A percentile compares a stretch with the other conserved stretches of the same genome.
Conservation (phyloP, 2,329 filamentous ascomycete species). For the Conoideocrella luteorostrata region DNA sequence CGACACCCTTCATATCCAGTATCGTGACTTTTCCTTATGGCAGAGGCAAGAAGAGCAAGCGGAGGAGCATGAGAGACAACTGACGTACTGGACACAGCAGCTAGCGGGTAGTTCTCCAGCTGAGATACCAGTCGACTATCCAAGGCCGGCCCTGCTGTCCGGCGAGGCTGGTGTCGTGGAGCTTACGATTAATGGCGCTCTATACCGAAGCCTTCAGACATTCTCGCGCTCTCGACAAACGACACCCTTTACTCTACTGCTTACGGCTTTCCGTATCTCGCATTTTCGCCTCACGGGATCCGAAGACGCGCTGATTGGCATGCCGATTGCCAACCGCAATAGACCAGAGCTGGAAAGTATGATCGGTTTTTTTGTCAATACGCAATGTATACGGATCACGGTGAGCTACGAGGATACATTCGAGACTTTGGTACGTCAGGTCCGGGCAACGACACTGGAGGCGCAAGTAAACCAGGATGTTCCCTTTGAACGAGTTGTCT, state of each 20-base stretch:
- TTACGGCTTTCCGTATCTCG: constrained; percentile 17
- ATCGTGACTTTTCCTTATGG: constrained; percentile 20
- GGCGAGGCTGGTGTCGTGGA: constrained; percentile 9
- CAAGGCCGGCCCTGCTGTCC: constrained; percentile 12
- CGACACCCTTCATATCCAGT: constrained; percentile 16
- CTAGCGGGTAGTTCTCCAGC: constrained; percentile 12
- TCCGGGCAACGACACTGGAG: neutral
- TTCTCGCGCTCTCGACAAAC: constrained; percentile 9
- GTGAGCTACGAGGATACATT: neutral
- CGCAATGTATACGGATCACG: constrained; percentile 16
- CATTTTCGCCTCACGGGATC: constrained; percentile 19
- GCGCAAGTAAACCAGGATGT: constrained; percentile 15
- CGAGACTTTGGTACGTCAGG: neutral
- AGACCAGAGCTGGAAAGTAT: constrained; percentile 15
- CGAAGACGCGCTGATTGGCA: constrained; percentile 17
- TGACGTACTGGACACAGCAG: constrained; percentile 17
- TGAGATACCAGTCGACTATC: constrained; percentile 11
- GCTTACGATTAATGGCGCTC: constrained; percentile 5
- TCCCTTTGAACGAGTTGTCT: constrained; percentile 14
- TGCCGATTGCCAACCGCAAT: constrained; percentile 16
- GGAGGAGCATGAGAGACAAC: constrained; percentile 14
- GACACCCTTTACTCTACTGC: constrained; percentile 12
- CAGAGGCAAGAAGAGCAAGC: constrained; percentile 14
- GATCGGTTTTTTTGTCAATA: constrained; percentile 21
- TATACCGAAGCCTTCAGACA: constrained; percentile 8